Evolutionary conservation across 257 asterid genomes (phyloP), one percentile per base, ranked within the genome.

Genomic region (Solanum peruvianum): DNA sequence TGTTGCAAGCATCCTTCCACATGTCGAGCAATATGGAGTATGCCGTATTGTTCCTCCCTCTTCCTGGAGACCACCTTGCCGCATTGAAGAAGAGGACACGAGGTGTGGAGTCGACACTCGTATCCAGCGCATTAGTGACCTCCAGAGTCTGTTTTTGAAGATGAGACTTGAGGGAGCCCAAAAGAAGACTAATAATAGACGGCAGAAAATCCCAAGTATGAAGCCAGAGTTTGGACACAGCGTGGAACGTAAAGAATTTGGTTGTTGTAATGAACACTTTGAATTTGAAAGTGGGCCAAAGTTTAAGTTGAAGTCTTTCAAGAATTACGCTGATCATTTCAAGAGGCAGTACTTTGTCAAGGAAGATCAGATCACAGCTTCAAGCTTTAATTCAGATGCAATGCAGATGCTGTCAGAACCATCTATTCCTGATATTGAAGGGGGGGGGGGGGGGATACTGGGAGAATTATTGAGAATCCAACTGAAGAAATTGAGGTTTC

Each of bases 11-110:
- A 93, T 94, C 89, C 98, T 95, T 82, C 88, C 89, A 84, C 86
- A 29, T 90, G 96, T 93, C 16, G 95, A 94, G 93, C 86, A 62
- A 1, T 92, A 88, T 87, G 99, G 99, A 89, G 87, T 97, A 87
- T 97, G 99, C 91, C 98, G 98, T 87, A 93, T 97, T 90, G 94
- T 97, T 89, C 98, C 99, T 88, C 99, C 99, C 88, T 86, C 92
- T 76, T 94, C 97, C 45, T 96, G 98, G 99, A 78, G 82, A 84
- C 98, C 95, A 52, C 93, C 94, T 70, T 85, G 91, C 86, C 90
- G 88, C 88, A 86, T 93, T 67, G 76, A 89, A 88, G 91, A 92
- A 88, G 87, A 72, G 87, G 86, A 64, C 83, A 87, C 87, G 70
- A 92, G 94, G 94, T 91, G 90, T 77, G 93, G 90, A 83, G 90